Base-by-base conservation (phyloP, 164 flowering plant species). In the Euptelea pleiosperma region DNA sequence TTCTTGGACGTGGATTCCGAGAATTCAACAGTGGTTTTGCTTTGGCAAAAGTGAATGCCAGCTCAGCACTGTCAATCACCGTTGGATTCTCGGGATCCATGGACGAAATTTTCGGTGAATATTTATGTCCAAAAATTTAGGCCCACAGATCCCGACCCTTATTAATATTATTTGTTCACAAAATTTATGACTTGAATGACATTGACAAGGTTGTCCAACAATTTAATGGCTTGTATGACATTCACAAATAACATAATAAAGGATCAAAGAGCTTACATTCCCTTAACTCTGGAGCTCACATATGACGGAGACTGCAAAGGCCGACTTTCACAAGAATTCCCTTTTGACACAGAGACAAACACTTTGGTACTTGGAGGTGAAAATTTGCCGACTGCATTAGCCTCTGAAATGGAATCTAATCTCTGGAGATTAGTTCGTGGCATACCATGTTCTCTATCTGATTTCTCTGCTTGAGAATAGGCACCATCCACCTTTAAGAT, bases 191-290 rank as follows among this genome's bases (percentile, higher is more conserved):
- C n/a, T n/a, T n/a, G n/a, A n/a, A n/a, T n/a, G n/a, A n/a, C n/a
- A n/a, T n/a, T n/a, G n/a, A n/a, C n/a, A n/a, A n/a, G 34, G 2
- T 7, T 35, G 11, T 6, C 4, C 14, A 12, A 36, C 18, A 8
- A 29, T 12, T 24, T n/a, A n/a, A n/a, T n/a, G n/a, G n/a, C n/a
- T n/a, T n/a, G n/a, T n/a, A n/a, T n/a, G n/a, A n/a, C n/a, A n/a
- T n/a, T n/a, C n/a, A n/a, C n/a, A n/a, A 21, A 30, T 10, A 63
- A 34, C 40, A 28, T 3, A 28, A 22, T 2, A 60, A 30, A 21
- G 49, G 28, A 26, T 12, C 25, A 19, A 54, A 54, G 53, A 35
- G 47, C 94, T 80, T 79, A 86, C 94, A 68, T 63, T 63, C 24
- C 45, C 52, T 52, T 58, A 57, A 54, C 55, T 47, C 65, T 65